Base-by-base conservation (phyloP, 768 basidiomycete genomes). In the Pleurotus djamor region DNA sequence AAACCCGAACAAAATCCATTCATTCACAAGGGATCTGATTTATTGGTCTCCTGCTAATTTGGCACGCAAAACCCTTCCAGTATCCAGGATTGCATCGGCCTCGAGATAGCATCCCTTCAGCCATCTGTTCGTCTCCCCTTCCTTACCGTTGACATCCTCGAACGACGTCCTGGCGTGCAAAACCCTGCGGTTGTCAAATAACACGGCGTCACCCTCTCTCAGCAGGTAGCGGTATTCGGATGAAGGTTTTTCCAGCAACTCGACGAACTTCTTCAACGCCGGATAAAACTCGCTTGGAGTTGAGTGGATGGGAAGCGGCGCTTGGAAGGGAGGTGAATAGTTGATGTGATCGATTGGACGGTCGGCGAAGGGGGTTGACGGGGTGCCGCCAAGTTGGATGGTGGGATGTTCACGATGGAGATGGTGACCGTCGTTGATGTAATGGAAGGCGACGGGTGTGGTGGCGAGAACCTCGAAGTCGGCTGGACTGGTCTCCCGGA, bases 251-350 rank as follows among this genome's bases (percentile, higher is more conserved):
- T 87, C 81, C 2, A 95, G 69, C 10, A 87, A 64, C 0, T 71
- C 66, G 2, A 86, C 80, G 64, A 94, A 98, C 13, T 72, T 70
- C 3, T 68, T 63, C 3, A 98, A 74, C 4, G 92, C 89, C 1
- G 74, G 65, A 66, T 88, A 91, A 65, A 92, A 88, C 35, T 71
- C 71, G 5, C 68, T 61, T 0, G 86, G 82, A 3, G 87, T 87
- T 35, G 72, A 67, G 41, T 56, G 41, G 16, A 81, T 67, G 0
- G 81, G 76, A 7, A 94, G 77, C 0, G 92, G 89, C 0, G 90
- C 94, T 74, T 96, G 94, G 81, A 98, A 98, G 0, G 95, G 96
- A 0, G 96, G 96, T 1, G 91, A 89, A 71, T 96, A 98, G 73
- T 95, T 98, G 67, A 98, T 82, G 60, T 88, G 81, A 47, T 75